Evolutionary conservation across 352 stramenopile genomes (phyloP).

Genomic region (Globisporangium heterothallicum): DNA sequence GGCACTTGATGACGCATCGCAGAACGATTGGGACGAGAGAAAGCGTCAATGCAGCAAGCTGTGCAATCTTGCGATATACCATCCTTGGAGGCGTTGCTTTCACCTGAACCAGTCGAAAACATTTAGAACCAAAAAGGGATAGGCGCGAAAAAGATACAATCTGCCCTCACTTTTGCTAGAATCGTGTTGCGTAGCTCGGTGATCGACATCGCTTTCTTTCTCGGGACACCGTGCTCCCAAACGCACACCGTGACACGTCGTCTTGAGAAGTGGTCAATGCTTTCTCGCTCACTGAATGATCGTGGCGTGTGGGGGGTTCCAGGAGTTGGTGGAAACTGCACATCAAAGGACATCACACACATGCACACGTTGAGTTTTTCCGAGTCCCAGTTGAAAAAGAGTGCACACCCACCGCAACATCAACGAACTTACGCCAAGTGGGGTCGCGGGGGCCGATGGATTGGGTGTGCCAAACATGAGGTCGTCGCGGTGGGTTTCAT

Average conservation of each 20-base stretch:
- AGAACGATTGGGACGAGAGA: conserved; percentile 56
- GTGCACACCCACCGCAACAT: conserved; percentile 20
- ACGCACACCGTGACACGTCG: conserved; percentile 73
- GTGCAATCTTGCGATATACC: conserved; percentile 68
- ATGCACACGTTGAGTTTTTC: conserved; percentile 15
- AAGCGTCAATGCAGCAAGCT: conserved; percentile 45
- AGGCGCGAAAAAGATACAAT: conserved; percentile 3
- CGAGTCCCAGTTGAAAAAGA: neutral
- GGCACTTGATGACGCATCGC: conserved; percentile 49
- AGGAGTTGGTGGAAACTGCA: conserved; percentile 16
- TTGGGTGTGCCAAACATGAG: conserved; percentile 30
- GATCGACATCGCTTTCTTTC: conserved; percentile 78
- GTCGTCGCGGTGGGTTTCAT: conserved; percentile 39
- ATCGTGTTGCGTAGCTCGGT: conserved; percentile 78
- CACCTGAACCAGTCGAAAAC: conserved; percentile 24
- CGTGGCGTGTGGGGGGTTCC: conserved; percentile 27
- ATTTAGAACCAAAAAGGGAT: neutral
- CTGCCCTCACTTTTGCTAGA: conserved; percentile 47
- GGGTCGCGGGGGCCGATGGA: conserved; percentile 16
- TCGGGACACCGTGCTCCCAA: conserved; percentile 61
- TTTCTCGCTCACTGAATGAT: conserved; percentile 27
- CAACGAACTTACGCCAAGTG: conserved; percentile 8
- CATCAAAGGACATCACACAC: neutral
- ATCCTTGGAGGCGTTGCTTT: conserved; percentile 65
- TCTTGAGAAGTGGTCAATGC: conserved; percentile 44